phyloP scores from a whole-genome alignment of 345 rosid species.

The Kernera saxatilis region DNA sequence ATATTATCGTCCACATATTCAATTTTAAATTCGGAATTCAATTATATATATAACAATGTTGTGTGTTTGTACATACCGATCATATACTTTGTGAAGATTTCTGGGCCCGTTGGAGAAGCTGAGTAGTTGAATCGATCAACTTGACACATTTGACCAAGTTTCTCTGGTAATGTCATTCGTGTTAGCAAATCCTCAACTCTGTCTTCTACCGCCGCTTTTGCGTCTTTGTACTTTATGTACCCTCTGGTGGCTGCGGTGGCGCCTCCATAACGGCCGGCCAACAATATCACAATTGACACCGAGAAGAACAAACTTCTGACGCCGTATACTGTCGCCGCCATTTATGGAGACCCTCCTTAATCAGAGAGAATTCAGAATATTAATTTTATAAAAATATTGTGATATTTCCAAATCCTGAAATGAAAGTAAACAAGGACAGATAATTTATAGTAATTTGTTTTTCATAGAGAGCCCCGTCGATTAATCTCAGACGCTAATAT shows the following conservation, averaged over 20 bases:
- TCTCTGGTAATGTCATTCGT: conserved; percentile 54
- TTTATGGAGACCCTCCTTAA: conserved; percentile 3
- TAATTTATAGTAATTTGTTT: neutral
- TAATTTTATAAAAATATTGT: neutral
- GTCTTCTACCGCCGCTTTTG: conserved; percentile 32
- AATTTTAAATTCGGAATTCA: neutral
- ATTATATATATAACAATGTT: neutral
- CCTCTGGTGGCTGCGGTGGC: conserved; percentile 15
- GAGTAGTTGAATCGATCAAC: conserved; percentile 35
- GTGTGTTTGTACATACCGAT: conserved; percentile 44
- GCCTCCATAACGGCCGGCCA: conserved; percentile 7
- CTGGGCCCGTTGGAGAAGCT: neutral
- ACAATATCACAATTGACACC: conserved; percentile 15
- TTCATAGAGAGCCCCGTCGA: neutral
- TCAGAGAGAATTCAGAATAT: conserved; percentile 18
- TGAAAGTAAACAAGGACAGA: neutral
- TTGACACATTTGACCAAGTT: conserved; percentile 58
- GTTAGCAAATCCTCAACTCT: conserved; percentile 41
- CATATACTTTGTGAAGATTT: conserved; percentile 53
- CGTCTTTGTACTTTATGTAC: conserved; percentile 41
- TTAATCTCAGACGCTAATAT: neutral
- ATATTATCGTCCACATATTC: neutral
- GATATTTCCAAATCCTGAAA: conserved; percentile 18
- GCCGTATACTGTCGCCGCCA: conserved; percentile 11
- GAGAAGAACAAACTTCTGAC: conserved; percentile 2